A percentile compares a stretch with the other conserved stretches of the same genome.
Conservation (phyloP, 768 basidiomycete species). For the Erythrobasidium yunnanense region DNA sequence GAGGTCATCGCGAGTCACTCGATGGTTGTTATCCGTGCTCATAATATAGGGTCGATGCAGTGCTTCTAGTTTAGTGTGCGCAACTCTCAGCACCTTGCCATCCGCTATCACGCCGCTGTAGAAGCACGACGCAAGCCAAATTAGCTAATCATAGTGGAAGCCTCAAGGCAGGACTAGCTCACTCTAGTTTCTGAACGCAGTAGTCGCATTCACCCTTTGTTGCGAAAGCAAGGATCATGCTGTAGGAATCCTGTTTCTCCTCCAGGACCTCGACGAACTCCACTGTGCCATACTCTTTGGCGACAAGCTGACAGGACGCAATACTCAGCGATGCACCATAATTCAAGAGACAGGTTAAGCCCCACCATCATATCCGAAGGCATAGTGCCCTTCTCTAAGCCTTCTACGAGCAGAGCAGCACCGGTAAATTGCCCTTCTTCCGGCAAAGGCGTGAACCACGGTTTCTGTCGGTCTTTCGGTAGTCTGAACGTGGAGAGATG, state of each 20-base stretch:
- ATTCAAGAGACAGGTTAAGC: not conserved
- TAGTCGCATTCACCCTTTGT: conserved; percentile 7
- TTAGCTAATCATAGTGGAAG: not conserved
- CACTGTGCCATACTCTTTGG: conserved; percentile 6
- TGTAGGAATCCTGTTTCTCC: not conserved
- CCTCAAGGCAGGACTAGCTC: not conserved
- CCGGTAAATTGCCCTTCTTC: not conserved
- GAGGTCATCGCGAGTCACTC: not conserved
- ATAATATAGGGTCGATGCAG: not conserved
- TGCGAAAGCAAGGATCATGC: not conserved
- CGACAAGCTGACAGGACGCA: not conserved
- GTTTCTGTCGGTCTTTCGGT: conserved; percentile 8
- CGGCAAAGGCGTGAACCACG: conserved; percentile 18
- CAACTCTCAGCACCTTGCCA: not conserved
- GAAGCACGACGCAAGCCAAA: not conserved
- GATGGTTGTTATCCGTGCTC: not conserved
- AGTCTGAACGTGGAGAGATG: not conserved
- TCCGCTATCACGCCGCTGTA: conserved; percentile 12
- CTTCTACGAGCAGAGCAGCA: not conserved
- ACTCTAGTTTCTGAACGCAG: conserved; percentile 6
- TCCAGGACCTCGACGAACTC: conserved; percentile 14
- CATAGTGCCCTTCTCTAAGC: not conserved
- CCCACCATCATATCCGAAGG: conserved; percentile 4
- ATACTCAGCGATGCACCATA: not conserved
- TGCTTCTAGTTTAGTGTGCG: not conserved